Base-by-base conservation (phyloP, 2,329 filamentous ascomycete genomes). In the Claviceps capensis region DNA sequence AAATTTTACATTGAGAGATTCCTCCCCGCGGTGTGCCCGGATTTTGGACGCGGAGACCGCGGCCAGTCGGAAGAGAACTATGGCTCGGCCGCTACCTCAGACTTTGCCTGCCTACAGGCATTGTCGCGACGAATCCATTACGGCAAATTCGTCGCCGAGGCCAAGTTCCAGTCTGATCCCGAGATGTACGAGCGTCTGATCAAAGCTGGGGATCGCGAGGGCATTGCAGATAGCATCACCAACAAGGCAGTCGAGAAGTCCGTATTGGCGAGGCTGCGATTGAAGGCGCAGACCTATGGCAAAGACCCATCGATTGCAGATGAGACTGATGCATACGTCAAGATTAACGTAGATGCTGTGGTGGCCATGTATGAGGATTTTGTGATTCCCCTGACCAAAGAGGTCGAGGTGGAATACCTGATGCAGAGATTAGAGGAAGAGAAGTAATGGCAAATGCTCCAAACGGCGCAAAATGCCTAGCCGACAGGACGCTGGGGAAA, bases 301-400 rank as follows among this genome's bases (percentile, higher is more conserved):
- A 93, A 82, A 30, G 91, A 97, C 68, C 90, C 93, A 1, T 86
- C 83, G 48, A 73, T 79, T 57, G 70, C 71, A 13, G 71, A 73
- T 13, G 72, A 72, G 44, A 72, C 72, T 6, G 72, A 76, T 16
- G 76, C 74, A n/a, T 72, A 75, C 52, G 75, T 73, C 57, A 97
- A 97, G 77, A 94, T 98, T 62, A 83, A 97, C 63, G 87, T 86
- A 2, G 88, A 97, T 55, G 90, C 90, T 1, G 88, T 95, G 23
- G 88, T 95, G 49, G 76, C 78, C 56, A 91, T 95, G 85, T 95
- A 95, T 71, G 81, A 82, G 76, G 80, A 95, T 66, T 87, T 86
- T 69, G 90, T 98, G 55, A 98, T 98, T 60, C 93, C 93, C 0
- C 70, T 97, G 66, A 98, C 93, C n/a, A 98, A 98, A 69, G 85